Percentiles rank a stretch among this genome's conserved stretches.
These are phyloP conservation scores for Gossypium davidsonii DNA, from an alignment of 441 rosid genomes.

Conservation along the genomic window DNA sequence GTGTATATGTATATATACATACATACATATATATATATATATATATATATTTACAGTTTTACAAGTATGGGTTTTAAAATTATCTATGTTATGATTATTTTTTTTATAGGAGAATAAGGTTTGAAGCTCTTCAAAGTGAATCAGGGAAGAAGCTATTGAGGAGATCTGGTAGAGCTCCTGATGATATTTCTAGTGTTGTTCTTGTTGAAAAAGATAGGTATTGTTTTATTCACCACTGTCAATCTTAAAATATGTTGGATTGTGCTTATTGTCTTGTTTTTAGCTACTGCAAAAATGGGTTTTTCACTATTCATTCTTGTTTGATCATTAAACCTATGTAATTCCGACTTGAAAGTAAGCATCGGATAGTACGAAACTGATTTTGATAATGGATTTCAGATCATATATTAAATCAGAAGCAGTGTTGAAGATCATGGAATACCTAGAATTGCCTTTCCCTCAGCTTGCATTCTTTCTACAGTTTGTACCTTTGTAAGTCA, in stretches of 20 bases:
- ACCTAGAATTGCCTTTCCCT: constrained; percentile 78
- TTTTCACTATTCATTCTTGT: not conserved
- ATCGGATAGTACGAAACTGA: too few species aligned
- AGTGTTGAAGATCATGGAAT: constrained; percentile 81
- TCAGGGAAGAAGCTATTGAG: constrained; percentile 67
- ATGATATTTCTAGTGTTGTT: constrained; percentile 91
- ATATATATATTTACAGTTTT: not conserved
- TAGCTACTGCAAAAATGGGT: not conserved
- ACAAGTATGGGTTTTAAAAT: too few species aligned
- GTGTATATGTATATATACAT: not conserved
- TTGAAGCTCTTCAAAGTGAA: constrained; percentile 83
- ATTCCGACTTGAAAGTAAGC: too few species aligned
- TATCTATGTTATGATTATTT: not conserved
- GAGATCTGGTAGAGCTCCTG: constrained; percentile 90
- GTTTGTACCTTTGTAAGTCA: constrained; percentile 66
- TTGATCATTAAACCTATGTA: not conserved
- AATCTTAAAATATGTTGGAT: not conserved
- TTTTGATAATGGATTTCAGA: constrained; percentile 33
- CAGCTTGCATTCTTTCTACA: constrained; percentile 67
- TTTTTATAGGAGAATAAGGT: constrained; percentile 64
- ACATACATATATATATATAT: not conserved
- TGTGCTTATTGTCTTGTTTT: not conserved
- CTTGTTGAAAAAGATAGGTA: constrained; percentile 78
- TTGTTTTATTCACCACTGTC: not conserved
- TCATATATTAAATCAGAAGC: constrained; percentile 84